A percentile compares a stretch with the other conserved stretches of the same genome.
phyloP scores from a whole-genome alignment of 164 flowering plant genomes.

The Vitis rupestris region DNA sequence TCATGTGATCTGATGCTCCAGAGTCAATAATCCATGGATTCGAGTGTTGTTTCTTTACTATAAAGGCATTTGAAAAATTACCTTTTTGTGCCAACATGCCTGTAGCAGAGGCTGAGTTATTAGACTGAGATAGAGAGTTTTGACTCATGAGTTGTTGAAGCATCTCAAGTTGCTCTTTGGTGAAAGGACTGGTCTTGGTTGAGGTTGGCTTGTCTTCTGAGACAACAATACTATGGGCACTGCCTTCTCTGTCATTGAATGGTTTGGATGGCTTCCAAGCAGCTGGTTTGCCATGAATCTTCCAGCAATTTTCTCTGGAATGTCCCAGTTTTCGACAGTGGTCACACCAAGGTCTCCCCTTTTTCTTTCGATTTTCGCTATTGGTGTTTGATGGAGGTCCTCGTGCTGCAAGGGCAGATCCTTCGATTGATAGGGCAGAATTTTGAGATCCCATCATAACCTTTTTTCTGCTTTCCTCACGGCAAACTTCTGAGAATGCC shows the following conservation, averaged over 20 bases:
- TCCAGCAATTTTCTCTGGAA: not conserved
- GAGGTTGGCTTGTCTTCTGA: not conserved
- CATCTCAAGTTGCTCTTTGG: not conserved
- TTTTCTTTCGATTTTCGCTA: no score
- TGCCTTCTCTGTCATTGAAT: not conserved
- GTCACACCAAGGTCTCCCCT: no score
- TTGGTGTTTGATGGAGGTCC: no score
- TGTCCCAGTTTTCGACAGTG: no score
- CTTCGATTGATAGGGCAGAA: no score
- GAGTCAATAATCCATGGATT: not conserved
- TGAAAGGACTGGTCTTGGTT: not conserved
- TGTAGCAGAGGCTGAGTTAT: not conserved
- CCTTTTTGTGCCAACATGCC: not conserved
- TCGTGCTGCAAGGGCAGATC: no score
- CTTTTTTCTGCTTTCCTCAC: no score
- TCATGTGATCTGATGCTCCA: not conserved
- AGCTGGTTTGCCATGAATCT: not conserved
- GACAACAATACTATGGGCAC: not conserved
- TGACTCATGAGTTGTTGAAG: not conserved
- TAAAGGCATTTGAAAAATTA: not conserved
- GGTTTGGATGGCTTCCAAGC: not conserved
- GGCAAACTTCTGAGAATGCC: no score
- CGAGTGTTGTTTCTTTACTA: not conserved
- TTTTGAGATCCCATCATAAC: no score
- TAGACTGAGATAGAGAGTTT: not conserved